Conservation (phyloP, 768 basidiomycete species). For the Mrakia hoshinonis region DNA sequence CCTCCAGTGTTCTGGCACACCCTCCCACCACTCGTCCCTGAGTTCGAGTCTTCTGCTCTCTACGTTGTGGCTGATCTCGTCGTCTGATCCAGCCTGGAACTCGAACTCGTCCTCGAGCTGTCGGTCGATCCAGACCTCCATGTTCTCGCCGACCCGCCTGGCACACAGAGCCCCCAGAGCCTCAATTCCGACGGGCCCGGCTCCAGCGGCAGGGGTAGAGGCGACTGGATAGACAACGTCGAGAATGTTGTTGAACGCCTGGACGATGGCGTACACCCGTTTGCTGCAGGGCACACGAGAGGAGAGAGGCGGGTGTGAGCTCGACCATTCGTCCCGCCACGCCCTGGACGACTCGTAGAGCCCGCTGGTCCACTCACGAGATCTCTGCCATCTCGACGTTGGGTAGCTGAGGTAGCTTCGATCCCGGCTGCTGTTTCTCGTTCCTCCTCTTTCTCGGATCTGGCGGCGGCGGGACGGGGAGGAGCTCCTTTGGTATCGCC, state of each 20-base stretch:
- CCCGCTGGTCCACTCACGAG: neutral
- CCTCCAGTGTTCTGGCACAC: slow-evolving; percentile 16
- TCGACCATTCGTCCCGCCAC: neutral
- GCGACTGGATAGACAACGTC: slow-evolving; percentile 17
- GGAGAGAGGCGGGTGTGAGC: neutral
- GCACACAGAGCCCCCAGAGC: slow-evolving; percentile 5
- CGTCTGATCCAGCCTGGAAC: neutral
- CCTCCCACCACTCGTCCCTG: slow-evolving; percentile 26
- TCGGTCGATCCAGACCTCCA: slow-evolving; percentile 22
- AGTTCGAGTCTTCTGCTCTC: slow-evolving; percentile 20
- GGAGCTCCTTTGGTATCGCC: slow-evolving; percentile 2
- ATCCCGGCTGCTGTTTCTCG: neutral
- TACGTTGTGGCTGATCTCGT: neutral
- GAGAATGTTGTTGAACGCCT: slow-evolving; percentile 21
- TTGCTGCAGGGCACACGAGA: neutral
- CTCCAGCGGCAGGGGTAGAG: neutral
- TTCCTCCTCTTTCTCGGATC: neutral
- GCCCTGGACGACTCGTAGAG: too few species aligned
- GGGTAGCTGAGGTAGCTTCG: neutral
- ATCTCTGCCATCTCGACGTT: slow-evolving; percentile 13
- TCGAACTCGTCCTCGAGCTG: slow-evolving; percentile 22
- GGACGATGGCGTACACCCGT: slow-evolving; percentile 9
- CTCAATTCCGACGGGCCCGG: neutral
- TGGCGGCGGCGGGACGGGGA: neutral
- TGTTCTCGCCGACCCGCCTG: slow-evolving; percentile 12